A percentile compares a stretch with the other conserved stretches of the same genome.
These are phyloP conservation scores for Tetramitus jugosus DNA, from an alignment of 208 protist species.

Conservation along the genomic window DNA sequence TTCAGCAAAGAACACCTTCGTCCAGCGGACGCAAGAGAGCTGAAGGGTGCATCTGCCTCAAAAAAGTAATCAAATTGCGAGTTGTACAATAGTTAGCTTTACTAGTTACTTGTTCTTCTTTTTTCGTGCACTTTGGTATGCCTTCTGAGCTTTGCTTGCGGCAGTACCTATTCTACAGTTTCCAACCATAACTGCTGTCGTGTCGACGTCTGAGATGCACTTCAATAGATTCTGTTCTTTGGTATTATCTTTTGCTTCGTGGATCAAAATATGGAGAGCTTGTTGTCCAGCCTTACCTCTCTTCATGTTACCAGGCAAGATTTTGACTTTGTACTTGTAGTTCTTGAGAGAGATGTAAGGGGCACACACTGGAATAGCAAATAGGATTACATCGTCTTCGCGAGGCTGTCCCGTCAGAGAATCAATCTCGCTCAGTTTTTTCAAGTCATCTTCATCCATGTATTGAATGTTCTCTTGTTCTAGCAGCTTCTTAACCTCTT, in stretches of 20 bases:
- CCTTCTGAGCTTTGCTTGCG: background rate
- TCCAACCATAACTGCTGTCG: background rate
- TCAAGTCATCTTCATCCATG: background rate
- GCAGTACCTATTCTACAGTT: constrained; percentile 16
- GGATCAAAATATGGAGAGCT: constrained; percentile 1
- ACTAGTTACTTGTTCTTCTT: background rate
- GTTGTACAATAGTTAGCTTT: no score
- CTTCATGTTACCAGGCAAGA: constrained; percentile 55
- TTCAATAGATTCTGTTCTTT: background rate
- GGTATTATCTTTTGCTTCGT: background rate
- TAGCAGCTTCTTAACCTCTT: constrained; percentile 4
- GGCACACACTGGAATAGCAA: constrained; percentile 53
- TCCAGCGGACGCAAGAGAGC: no score
- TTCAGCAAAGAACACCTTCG: background rate
- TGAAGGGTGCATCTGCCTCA: no score
- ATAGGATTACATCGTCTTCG: constrained; percentile 47
- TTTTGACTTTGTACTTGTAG: constrained; percentile 67
- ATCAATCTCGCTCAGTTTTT: constrained; percentile 38
- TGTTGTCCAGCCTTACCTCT: constrained; percentile 47
- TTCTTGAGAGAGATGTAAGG: constrained; percentile 53
- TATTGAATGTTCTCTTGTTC: constrained; percentile 19
- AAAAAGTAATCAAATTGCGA: no score
- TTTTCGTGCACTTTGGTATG: background rate
- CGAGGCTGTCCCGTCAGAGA: constrained; percentile 42
- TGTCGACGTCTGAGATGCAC: background rate